phyloP scores from a whole-genome alignment of 1,139 yeast species.

The Yamadazyma blattariae region DNA sequence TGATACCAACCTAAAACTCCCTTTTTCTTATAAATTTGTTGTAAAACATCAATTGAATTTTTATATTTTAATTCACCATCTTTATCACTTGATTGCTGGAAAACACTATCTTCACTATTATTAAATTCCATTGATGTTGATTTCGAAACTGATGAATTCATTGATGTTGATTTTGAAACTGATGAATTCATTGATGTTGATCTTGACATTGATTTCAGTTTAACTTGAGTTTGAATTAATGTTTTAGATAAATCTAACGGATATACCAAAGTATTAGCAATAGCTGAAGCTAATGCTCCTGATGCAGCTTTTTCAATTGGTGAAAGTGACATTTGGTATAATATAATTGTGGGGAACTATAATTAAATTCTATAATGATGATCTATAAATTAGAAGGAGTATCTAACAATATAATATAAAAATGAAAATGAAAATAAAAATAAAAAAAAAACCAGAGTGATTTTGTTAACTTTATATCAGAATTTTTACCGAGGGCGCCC shows the following conservation, averaged over 20 bases:
- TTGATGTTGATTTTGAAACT: slow-evolving; percentile 4
- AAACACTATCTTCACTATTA: slow-evolving; percentile 26
- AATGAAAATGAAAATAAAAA: no score
- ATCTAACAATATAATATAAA: not conserved
- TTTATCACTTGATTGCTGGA: slow-evolving; percentile 16
- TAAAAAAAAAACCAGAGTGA: no score
- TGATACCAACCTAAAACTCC: slow-evolving; percentile 76
- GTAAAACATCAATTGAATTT: slow-evolving; percentile 62
- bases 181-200: slow-evolving; percentile 4
- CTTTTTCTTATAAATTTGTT: slow-evolving; percentile 52
- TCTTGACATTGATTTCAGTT: slow-evolving; percentile 16
- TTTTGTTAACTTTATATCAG: no score
- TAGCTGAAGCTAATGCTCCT: slow-evolving; percentile 81
- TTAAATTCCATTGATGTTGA: slow-evolving; percentile 9
- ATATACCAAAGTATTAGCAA: slow-evolving; percentile 77
- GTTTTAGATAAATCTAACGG: slow-evolving; percentile 76
- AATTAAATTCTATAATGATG: not conserved
- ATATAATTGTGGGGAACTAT: not conserved
- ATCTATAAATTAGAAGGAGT: not conserved
- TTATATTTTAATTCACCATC: slow-evolving; percentile 44
- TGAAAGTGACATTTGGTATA: slow-evolving; percentile 48
- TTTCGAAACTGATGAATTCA: slow-evolving; percentile 6
- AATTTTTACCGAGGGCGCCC: not conserved
- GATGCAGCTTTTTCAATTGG: slow-evolving; percentile 76
- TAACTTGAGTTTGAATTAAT: slow-evolving; percentile 66